Evolutionary conservation across 176 grass and related monocot genomes (phyloP), one percentile per base, ranked within the genome.

Genomic region (Avena atlantica): DNA sequence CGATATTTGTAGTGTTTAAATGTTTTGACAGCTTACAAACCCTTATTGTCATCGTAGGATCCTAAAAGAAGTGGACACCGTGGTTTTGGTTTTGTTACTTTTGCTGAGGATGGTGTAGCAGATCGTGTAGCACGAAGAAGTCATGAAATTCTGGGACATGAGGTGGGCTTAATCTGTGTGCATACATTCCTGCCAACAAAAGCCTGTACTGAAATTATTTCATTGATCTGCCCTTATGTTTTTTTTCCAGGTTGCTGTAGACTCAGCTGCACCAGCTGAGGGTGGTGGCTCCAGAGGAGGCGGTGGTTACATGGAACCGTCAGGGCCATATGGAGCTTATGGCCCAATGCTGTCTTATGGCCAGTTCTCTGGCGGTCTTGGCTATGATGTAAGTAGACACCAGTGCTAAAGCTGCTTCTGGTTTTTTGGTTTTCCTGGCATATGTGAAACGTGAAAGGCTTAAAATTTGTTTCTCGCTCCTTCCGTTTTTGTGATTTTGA

Each of bases 11-110:
- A 55, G 47, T 55, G n/a, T n/a, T 86, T 55, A 42, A 49, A 24
- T 48, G 34, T 85, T 77, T 52, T n/a, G 37, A 16, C 24, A 10
- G n/a, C 56, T 37, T 56, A 92, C 57, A 27, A 36, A 11, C 13
- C 56, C 6, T 31, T 72, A 50, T 60, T 79, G 6, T 3, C 34
- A 31, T 71, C 21, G 12, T 77, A 95, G 93, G 93, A 95, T 91
- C 93, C 89, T 8, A 95, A 91, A 81, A 91, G 83, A 91, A 91
- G 83, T 53, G 93, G 93, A 12, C 93, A 93, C 74, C 68, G 93
- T 61, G 93, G 93, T 59, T 95, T 95, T 85, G 93, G 93, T 78
- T 95, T 95, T 91, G 93, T 95, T 71, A 95, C 93, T 59, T 95
- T 93, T 81, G 87, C 89, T 70, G 91, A 95, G 52, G 91, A 93